Base-by-base conservation (phyloP, 164 flowering plant genomes). In the Aristolochia contorta region DNA sequence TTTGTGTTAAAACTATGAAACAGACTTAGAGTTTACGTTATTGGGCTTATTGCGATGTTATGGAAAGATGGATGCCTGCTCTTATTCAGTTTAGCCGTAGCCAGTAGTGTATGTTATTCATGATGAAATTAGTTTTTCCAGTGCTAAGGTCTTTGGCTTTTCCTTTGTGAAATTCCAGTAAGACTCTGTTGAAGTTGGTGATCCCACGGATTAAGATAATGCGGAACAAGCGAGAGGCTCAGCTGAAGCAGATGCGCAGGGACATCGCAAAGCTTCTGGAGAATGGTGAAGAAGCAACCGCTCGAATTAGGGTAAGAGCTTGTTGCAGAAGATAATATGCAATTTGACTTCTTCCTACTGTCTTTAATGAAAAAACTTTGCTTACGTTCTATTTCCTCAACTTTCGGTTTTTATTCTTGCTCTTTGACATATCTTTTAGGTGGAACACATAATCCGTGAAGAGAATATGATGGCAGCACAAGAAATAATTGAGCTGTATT, bases 391-490 rank as follows among this genome's bases (percentile, higher is more conserved):
- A 49, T 22, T 50, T 16, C 23, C 20, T n/a, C 22, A n/a, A 50
- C 22, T 16, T 50, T 53, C 12, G 16, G 16, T 15, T 30, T 9
- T 53, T 18, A 23, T 12, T 23, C 9, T 53, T 53, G 30, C 4
- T 22, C 52, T 16, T 49, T 37, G 43, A 37, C 10, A 37, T 37
- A 6, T 19, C 18, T 59, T 71, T 64, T 68, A 94, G 99, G 99
- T 91, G 24, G 99, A 94, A 80, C 97, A 94, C 78, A 88, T 94
- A 16, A 76, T 94, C 47, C 75, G 96, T 65, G 99, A 94, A 72
- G 93, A 91, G 84, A 94, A 89, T 66, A 91, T 91, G 95, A 89
- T 91, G 96, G 97, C 95, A 48, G 96, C 96, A 21, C 99, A 94
- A 54, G 99, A 89, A 78, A 82, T 94, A 54, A 51, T 94, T 66